These are phyloP conservation scores for Fennellomyces sp. DNA, from an alignment of 371 early-diverging fungal species.

Conservation along the genomic window DNA sequence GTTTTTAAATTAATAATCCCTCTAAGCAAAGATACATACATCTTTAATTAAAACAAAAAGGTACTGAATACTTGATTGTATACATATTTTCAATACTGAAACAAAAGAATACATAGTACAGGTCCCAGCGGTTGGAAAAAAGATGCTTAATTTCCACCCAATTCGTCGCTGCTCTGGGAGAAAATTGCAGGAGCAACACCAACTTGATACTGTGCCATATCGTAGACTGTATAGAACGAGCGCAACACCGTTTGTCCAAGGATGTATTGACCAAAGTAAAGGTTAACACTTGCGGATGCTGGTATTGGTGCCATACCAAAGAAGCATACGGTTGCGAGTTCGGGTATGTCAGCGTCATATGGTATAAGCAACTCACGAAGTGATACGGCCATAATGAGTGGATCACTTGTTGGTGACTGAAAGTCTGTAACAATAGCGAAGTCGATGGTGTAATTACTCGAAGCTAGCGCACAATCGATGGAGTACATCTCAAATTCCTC, in stretches of 20 bases:
- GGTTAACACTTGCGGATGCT: no score
- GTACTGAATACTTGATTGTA: no score
- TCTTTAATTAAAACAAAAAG: no score
- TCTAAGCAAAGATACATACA: no score
- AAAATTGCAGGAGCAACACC: constrained; percentile 38
- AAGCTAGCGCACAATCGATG: constrained; percentile 22
- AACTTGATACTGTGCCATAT: constrained; percentile 40
- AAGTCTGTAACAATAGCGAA: background rate
- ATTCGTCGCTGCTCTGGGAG: background rate
- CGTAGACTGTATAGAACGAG: constrained; percentile 43
- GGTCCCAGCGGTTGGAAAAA: no score
- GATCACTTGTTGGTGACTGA: constrained; percentile 11
- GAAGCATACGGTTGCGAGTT: constrained; percentile 26
- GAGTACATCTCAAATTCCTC: constrained; percentile 6
- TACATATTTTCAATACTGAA: no score
- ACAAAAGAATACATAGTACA: no score
- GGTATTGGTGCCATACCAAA: constrained; percentile 45
- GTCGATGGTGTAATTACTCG: background rate
- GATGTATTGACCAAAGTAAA: constrained; percentile 29
- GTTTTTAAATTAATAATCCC: no score
- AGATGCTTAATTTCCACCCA: background rate
- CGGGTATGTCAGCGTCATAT: constrained; percentile 24
- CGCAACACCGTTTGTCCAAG: constrained; percentile 46
- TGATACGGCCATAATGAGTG: constrained; percentile 27
- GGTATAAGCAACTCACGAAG: constrained; percentile 46